Conservation (phyloP, 495 filamentous ascomycete genomes). For the Xylaria castorea region DNA sequence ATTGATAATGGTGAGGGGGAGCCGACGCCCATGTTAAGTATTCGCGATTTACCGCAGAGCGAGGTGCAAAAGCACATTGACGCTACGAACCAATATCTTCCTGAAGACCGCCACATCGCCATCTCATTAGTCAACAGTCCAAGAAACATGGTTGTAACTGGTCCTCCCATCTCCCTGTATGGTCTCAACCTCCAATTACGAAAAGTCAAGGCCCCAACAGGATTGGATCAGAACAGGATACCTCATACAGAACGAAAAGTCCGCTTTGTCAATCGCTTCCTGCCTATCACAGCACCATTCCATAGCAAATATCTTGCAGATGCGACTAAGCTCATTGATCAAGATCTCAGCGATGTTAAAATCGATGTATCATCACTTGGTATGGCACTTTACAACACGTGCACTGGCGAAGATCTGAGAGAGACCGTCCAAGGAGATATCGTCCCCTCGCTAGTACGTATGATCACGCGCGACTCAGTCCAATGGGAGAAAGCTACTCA, state of each 20-base stretch:
- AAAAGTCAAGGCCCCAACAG: conserved; percentile 96
- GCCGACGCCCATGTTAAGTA: conserved; percentile 96
- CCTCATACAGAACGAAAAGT: conserved; percentile 95
- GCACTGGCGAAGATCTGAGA: conserved; percentile 81
- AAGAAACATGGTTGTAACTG: conserved; percentile 95
- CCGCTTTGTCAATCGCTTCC: conserved; percentile 94
- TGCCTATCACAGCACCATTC: conserved; percentile 97
- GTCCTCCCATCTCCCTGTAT: conserved; percentile 92
- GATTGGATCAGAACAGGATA: conserved; percentile 92
- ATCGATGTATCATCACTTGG: conserved; percentile 71
- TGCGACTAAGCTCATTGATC: conserved; percentile 77
- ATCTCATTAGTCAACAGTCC: conserved; percentile 97
- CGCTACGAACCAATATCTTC: conserved; percentile 93
- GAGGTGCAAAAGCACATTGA: conserved; percentile 94
- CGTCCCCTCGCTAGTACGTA: conserved; percentile 82
- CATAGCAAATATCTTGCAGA: conserved; percentile 91
- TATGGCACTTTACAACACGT: conserved; percentile 88
- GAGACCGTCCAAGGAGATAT: conserved; percentile 65
- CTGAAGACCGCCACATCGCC: conserved; percentile 86
- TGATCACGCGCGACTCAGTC: conserved; percentile 91
- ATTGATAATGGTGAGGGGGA: conserved; percentile 90
- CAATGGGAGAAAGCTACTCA: conserved; percentile 94
- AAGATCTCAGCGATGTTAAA: conserved; percentile 82
- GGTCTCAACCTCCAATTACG: conserved; percentile 92
- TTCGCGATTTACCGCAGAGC: conserved; percentile 84